phyloP scores from a whole-genome alignment of 371 early-diverging fungal species.

The Capniomyces stellatus region DNA sequence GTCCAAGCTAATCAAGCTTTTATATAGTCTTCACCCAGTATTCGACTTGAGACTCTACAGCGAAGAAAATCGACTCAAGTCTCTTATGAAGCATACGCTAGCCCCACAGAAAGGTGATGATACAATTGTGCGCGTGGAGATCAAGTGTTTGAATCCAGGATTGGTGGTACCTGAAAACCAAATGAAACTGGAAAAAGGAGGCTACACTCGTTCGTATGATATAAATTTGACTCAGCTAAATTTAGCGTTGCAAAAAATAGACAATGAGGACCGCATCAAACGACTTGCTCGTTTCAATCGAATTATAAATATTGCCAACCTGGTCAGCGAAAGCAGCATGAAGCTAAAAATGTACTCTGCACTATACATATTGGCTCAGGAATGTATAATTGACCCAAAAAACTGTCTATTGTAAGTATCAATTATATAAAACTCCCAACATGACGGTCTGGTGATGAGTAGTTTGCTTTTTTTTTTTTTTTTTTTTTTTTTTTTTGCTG shows the following conservation, averaged over 20 bases:
- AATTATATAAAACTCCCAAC: not conserved
- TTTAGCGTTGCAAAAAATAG: not conserved
- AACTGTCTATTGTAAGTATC: not conserved
- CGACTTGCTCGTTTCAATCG: not conserved
- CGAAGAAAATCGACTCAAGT: not conserved
- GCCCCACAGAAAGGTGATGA: not conserved
- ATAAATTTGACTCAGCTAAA: slow-evolving; percentile 1
- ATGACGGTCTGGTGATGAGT: not conserved
- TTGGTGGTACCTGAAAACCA: too few relatives aligned
- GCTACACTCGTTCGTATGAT: not conserved
- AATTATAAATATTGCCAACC: not conserved
- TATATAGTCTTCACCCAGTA: not conserved
- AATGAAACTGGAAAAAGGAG: not conserved
- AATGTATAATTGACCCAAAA: not conserved
- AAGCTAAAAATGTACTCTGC: not conserved
- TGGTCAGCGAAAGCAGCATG: not conserved
- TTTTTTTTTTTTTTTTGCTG: not conserved
- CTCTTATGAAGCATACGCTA: not conserved
- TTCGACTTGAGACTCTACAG: not conserved
- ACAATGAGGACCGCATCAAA: not conserved
- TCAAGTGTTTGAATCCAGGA: not conserved
- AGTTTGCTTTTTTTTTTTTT: too few relatives aligned
- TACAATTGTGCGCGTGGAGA: not conserved
- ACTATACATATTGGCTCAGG: not conserved
- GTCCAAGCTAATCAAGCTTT: not conserved